Base-by-base conservation (phyloP, 2,329 filamentous ascomycete species). In the Claviceps sp. region DNA sequence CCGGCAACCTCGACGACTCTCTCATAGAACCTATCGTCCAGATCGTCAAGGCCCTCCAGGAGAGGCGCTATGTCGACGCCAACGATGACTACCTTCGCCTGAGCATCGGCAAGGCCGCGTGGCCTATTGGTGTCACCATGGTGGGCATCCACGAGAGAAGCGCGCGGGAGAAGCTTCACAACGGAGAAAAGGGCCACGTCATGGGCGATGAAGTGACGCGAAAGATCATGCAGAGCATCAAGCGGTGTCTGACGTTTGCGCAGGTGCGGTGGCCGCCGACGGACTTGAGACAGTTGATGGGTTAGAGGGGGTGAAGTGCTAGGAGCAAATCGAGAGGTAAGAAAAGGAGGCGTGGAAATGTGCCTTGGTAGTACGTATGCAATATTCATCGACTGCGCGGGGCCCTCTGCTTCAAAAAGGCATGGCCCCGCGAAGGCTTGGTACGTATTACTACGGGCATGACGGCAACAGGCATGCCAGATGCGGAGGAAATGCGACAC, bases 41-140 rank as follows among this genome's bases (percentile, higher is more conserved):
- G 68, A 96, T 98, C 59, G 90, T 96, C 34, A 79, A 86, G 62
- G 86, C 89, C 26, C 88, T 91, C 4, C 93, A 98, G 69, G 84
- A 89, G 64, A 79, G 89, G 54, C 81, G 88, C 56, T 98, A 98
- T 64, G 91, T 98, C 47, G 87, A 96, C 69, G 93, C 93, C 37
- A 97, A 97, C 65, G 88, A 98, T 65, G 90, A 88, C 0, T 98
- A 98, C 67, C 73, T 98, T 55, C 78, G 88, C 50, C 74, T 98
- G 51, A 95, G 88, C 65, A 98, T 98, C 63, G 89, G 89, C 57
- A 95, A 95, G 72, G 90, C 89, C 59, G 93, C 93, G 16, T 98
- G 93, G 93, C 93, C 93, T 24, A 98, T 98, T 63, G 93, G 93
- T 70, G 93, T 98, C 41, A 98, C 93, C 67, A 98, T 97, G 93